A percentile compares a stretch with the other conserved stretches of the same genome.
These are phyloP conservation scores for Globisporangium cystogenes DNA, from an alignment of 352 stramenopile genomes.

Conservation along the genomic window DNA sequence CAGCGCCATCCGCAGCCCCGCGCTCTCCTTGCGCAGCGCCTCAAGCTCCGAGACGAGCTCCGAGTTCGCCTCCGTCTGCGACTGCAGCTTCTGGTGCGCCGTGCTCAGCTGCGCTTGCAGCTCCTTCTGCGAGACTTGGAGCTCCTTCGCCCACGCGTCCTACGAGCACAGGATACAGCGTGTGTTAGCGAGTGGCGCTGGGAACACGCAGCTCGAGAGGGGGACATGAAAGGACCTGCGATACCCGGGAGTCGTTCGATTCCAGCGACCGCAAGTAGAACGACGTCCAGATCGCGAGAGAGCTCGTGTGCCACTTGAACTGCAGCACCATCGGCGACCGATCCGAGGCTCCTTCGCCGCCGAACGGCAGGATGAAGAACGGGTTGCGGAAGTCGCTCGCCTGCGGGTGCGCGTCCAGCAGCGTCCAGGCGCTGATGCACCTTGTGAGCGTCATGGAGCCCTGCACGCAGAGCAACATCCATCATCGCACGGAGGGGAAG, in stretches of 20 bases:
- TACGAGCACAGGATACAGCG: slow-evolving; percentile 13
- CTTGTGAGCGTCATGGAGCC: slow-evolving; percentile 44
- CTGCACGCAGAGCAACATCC: slow-evolving; percentile 19
- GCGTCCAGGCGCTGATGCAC: slow-evolving; percentile 66
- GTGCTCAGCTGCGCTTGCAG: slow-evolving; percentile 61
- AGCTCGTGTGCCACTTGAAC: slow-evolving; percentile 86
- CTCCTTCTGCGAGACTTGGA: slow-evolving; percentile 75
- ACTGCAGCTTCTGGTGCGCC: slow-evolving; percentile 63
- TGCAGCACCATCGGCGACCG: slow-evolving; percentile 69
- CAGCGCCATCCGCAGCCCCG: slow-evolving; percentile 42
- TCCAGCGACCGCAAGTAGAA: slow-evolving; percentile 85
- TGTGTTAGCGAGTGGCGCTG: not conserved
- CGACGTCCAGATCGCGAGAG: slow-evolving; percentile 68
- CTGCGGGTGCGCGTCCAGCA: slow-evolving; percentile 37
- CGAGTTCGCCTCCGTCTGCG: slow-evolving; percentile 67
- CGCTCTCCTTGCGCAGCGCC: slow-evolving; percentile 56
- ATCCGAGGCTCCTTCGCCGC: slow-evolving; percentile 27
- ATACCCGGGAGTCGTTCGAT: slow-evolving; percentile 77
- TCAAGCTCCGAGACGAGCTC: slow-evolving; percentile 66
- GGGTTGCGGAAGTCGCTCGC: slow-evolving; percentile 58
- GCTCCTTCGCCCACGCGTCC: slow-evolving; percentile 80
- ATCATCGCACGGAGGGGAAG: no score
- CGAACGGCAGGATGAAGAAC: slow-evolving; percentile 64
- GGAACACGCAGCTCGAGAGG: not conserved
- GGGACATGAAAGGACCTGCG: slow-evolving; percentile 36